Conservation (phyloP, 441 rosid species). For the Adansonia grandidieri region DNA sequence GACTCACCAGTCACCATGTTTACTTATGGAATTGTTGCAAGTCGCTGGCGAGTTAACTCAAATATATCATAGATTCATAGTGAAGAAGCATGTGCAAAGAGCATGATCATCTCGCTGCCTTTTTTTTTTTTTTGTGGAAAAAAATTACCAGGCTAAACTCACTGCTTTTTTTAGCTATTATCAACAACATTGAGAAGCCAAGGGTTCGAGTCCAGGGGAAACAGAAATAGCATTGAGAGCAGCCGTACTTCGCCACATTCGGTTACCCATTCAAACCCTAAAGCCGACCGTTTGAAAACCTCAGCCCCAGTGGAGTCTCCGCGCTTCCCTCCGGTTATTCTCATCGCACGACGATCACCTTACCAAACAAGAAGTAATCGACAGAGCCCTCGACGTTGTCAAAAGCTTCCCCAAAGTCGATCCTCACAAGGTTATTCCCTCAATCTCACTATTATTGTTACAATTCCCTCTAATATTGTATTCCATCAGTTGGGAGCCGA, state of each 20-base stretch:
- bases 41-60: background rate
- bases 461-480: too few relatives aligned
- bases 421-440: conserved; percentile 62
- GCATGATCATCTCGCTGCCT: conserved; percentile 26
- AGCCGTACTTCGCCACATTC: conserved; percentile 65
- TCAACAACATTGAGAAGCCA: background rate
- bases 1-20: too few relatives aligned
- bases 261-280: conserved; percentile 57
- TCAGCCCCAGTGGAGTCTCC: conserved; percentile 34
- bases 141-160: background rate
- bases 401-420: conserved; percentile 94
- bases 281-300: conserved; percentile 32
- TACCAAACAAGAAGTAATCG: conserved; percentile 65
- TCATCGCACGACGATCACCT: conserved; percentile 89
- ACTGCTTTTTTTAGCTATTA: background rate
- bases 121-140: background rate
- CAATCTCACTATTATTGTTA: too few relatives aligned
- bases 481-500: background rate
- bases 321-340: conserved; percentile 52
- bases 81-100: conserved; percentile 33
- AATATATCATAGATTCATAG: background rate
- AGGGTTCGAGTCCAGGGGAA: conserved; percentile 14
- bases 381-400: conserved; percentile 83
- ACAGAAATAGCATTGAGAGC: conserved; percentile 74
- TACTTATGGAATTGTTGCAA: background rate